Evolutionary conservation across 768 basidiomycete species (phyloP).

Genomic region (Tulasnella sp.): DNA sequence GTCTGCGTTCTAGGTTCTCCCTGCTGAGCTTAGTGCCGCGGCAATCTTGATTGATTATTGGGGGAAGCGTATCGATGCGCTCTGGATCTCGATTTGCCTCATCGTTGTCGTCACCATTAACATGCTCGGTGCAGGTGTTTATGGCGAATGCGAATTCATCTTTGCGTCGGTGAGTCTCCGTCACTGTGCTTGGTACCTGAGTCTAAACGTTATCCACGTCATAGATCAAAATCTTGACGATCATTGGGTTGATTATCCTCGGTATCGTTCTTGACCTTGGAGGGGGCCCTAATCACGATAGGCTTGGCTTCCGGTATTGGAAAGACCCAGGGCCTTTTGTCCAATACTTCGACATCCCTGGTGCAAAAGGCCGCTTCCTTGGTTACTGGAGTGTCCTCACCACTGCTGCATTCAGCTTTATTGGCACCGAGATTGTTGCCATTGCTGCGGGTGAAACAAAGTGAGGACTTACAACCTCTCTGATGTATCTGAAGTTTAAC

Average conservation of each 20-base stretch:
- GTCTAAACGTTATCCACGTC: background rate
- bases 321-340: conserved; percentile 79
- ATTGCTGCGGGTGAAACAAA: conserved; percentile 77
- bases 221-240: conserved; percentile 31
- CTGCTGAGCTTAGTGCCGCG: conserved; percentile 17
- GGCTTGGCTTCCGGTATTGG: conserved; percentile 75
- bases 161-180: conserved; percentile 83
- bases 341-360: conserved; percentile 37
- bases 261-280: conserved; percentile 74
- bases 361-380: conserved; percentile 23
- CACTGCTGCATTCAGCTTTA: conserved; percentile 76
- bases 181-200: background rate
- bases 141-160: conserved; percentile 54
- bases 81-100: conserved; percentile 69
- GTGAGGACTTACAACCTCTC: conserved; percentile 43
- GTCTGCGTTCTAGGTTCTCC: conserved; percentile 25
- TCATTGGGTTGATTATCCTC: conserved; percentile 49
- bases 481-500: background rate
- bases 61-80: conserved; percentile 43
- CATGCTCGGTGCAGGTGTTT: conserved; percentile 39
- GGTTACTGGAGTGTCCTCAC: conserved; percentile 16
- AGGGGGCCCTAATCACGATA: conserved; percentile 72
- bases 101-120: conserved; percentile 67
- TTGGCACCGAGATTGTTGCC: conserved; percentile 93
- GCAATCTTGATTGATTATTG: conserved; percentile 69